Evolutionary conservation across 2,329 filamentous ascomycete species (phyloP).

Genomic region (Dryadomyces sulphureus): DNA sequence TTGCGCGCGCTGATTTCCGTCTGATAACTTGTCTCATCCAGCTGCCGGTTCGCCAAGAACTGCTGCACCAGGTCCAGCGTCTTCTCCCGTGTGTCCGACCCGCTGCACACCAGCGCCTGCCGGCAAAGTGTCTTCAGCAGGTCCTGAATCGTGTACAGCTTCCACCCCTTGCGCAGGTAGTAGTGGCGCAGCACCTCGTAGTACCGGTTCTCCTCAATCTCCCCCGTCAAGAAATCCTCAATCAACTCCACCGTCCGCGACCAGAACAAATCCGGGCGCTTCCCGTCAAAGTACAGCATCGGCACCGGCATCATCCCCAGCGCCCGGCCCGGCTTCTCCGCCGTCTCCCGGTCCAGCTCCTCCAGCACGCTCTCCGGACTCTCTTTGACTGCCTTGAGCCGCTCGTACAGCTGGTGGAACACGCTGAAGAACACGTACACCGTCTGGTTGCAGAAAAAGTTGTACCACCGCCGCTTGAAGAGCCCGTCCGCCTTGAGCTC

Average conservation of each 20-base stretch:
- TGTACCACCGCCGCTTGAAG: slow-evolving; percentile 68
- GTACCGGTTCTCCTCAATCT: slow-evolving; percentile 68
- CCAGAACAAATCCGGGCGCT: slow-evolving; percentile 60
- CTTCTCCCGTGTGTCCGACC: slow-evolving; percentile 80
- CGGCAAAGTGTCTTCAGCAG: slow-evolving; percentile 70
- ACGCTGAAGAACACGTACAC: slow-evolving; percentile 92
- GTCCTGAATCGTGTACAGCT: slow-evolving; percentile 84
- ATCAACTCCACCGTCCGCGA: slow-evolving; percentile 71
- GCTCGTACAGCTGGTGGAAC: slow-evolving; percentile 79
- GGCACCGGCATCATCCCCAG: slow-evolving; percentile 71
- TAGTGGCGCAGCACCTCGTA: slow-evolving; percentile 86
- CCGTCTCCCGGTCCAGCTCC: slow-evolving; percentile 58
- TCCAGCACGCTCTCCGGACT: slow-evolving; percentile 58
- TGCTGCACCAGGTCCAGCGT: slow-evolving; percentile 79
- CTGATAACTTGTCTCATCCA: slow-evolving; percentile 76
- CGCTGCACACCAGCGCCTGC: slow-evolving; percentile 70
- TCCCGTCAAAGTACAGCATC: slow-evolving; percentile 61
- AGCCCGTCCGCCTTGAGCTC: slow-evolving; percentile 64
- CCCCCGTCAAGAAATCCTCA: slow-evolving; percentile 70
- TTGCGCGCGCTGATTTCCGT: slow-evolving; percentile 83
- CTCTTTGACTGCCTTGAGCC: slow-evolving; percentile 70
- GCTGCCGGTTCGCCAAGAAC: slow-evolving; percentile 68
- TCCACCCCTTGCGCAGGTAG: slow-evolving; percentile 84
- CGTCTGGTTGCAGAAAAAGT: slow-evolving; percentile 80
- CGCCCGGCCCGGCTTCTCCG: slow-evolving; percentile 66